Base-by-base conservation (phyloP, 1,284 basidiomycete genomes). In the Rhodofomes roseus region DNA sequence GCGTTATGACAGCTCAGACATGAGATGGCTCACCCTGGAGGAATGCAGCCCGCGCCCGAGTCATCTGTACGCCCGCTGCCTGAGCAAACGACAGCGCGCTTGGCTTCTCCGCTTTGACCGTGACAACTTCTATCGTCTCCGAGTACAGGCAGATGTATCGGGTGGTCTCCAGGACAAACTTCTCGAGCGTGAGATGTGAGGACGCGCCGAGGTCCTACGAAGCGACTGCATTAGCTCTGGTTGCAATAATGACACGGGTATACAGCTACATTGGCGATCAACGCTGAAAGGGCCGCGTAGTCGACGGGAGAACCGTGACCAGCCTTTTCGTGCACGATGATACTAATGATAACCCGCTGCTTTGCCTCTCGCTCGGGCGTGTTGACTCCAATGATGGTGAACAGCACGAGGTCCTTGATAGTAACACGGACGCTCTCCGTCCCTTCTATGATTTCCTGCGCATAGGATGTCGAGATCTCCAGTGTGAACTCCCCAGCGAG, bases 301-400 rank as follows among this genome's bases (percentile, higher is more conserved):
- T 78, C 73, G 1, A 71, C 57, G 51, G 55, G 40, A 14, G 54
- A 34, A 1, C 62, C 61, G 0, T 37, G 34, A 18, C 5, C 41
- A 9, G 51, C 22, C 1, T 63, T 58, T 59, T 79, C 78, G 53
- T 69, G 65, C 57, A 81, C 76, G 0, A 65, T 65, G 58, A 84
- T 68, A 58, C 77, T 74, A 2, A 74, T 72, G 55, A 81, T 59
- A 16, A 84, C 78, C 5, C 75, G 73, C 63, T 84, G 81, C 63
- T 79, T 82, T 4, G 74, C 72, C 37, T 77, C 70, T n/a, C 81
- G 72, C 59, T 84, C 81, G 0, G 79, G 79, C 0, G 81, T 76
- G 52, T 84, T 84, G 27, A 84, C 79, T 1, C 81, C 82, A 40
- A 84, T 81, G 56, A 83, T 68, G 1, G 79, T 72, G 0, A 77